Evolutionary conservation across 192 early-diverging fungal genomes (phyloP).

Genomic region (Piromyces finnis): DNA sequence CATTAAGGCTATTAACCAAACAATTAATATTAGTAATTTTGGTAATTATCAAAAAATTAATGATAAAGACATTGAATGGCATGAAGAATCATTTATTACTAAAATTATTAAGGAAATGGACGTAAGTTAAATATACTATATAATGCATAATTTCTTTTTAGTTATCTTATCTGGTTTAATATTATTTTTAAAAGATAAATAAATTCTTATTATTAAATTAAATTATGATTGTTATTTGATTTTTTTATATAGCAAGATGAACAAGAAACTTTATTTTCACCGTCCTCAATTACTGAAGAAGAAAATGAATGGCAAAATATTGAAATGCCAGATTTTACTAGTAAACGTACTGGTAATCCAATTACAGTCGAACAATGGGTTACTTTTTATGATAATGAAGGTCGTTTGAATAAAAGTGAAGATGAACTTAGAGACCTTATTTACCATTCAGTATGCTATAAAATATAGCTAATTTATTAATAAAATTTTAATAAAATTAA

Average conservation of each 20-base stretch:
- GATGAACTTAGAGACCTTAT: conserved; percentile 32
- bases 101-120: not conserved
- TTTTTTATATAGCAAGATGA: not conserved
- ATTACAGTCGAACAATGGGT: conserved; percentile 51
- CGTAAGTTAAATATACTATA: too few species aligned
- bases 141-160: too few species aligned
- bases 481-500: too few species aligned
- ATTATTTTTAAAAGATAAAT: too few species aligned
- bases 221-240: too few species aligned
- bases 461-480: too few species aligned
- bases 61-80: not conserved
- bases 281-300: not conserved
- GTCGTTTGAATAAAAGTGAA: conserved; percentile 22
- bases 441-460: conserved; percentile 29
- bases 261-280: not conserved
- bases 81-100: not conserved
- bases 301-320: not conserved
- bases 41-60: not conserved
- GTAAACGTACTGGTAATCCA: conserved; percentile 26
- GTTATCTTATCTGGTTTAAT: too few species aligned
- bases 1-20: not conserved
- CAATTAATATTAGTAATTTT: not conserved
- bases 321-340: not conserved
- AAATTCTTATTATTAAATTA: too few species aligned
- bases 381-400: conserved; percentile 28